Evolutionary conservation across 2,329 filamentous ascomycete species (phyloP), one percentile per base, ranked within the genome.

Genomic region (Colletotrichum orchidophilum): DNA sequence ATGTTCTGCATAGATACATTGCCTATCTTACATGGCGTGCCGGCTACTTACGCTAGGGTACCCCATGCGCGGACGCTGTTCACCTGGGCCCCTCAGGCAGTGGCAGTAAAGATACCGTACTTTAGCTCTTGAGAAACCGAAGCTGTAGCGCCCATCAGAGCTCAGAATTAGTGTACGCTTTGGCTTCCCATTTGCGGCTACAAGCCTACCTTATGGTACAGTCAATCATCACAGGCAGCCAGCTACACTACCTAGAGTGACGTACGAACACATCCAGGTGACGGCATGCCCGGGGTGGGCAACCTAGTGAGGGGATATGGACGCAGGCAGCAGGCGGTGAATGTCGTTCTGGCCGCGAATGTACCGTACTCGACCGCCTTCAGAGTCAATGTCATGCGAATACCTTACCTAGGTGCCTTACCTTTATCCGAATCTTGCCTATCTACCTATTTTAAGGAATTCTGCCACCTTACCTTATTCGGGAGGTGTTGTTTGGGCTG

Each of bases 261-360:
- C n/a, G 18, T 46, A 3, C 39, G 39, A 15, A 46, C 7, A 46
- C 39, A 46, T 46, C 18, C 39, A 46, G 15, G 29, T 63, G 29
- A 63, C 21, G 26, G 60, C 42, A 65, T 66, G 66, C 18, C 39
- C 21, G 18, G 21, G 39, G 18, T 18, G 21, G 39, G 18, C 39
- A 18, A n/a, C 39, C 9, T 18, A 3, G 4, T 46, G 39, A 46
- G 39, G 18, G 39, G 18, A 50, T 46, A 62, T 70, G 46, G 62
- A 50, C 26, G 15, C 54, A 33, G 62, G n/a, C 5, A 62, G 52
- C 21, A 59, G 63, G 67, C 67, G 63, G 67, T 61, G 33, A 61
- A 35, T 6, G 15, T 1, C 21, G 6, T 5, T 55, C 55, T 39
- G 54, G 42, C 66, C 66, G 29, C 15, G n/a, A n/a, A n/a, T n/a